Base-by-base conservation (phyloP, 2,329 filamentous ascomycete genomes). In the Exserohilum rostratum region DNA sequence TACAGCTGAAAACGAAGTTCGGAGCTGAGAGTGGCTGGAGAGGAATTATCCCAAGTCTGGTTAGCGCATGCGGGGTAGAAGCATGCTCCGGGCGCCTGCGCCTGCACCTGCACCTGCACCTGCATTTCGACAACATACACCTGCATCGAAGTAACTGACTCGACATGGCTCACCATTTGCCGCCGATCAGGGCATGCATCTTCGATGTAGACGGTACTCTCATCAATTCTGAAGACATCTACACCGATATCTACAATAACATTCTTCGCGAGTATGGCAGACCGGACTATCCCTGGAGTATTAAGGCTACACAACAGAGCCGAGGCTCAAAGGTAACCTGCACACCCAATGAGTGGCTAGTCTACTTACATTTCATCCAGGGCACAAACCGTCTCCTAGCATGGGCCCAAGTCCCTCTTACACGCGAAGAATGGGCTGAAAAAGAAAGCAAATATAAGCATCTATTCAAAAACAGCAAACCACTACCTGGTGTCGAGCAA, bases 191-290 rank as follows among this genome's bases (percentile, higher is more conserved):
- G 18, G 71, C 71, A 40, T 73, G 68, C 55, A 73, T 75, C 42
- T 75, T 74, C 38, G 71, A 74, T 56, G 59, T 74, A 53, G 72
- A 74, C 43, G 71, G 72, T 2, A 64, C 71, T 6, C 68, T 75
- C 43, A 67, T 73, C 54, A 70, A 73, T 46, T 66, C 71, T 29
- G 72, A 75, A 58, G 71, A 73, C 55, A 69, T 72, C 12, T 47
- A 48, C 35, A 58, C 52, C 5, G 44, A 35, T 10, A 65, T 66
- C 20, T 66, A 66, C 54, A 67, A 67, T 50, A 47, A 55, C 17
- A 62, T 67, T 34, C 57, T 67, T 1, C 51, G 48, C 20, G 57
- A 64, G n/a, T 63, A 63, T 25, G 53, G 55, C n/a, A 56, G 45
- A 35, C 60, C 60, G 11, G 27, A 58, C 3, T 66, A 64, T 3